Evolutionary conservation across 2,329 filamentous ascomycete genomes (phyloP).

Genomic region (Orbilia blumenaviensis): DNA sequence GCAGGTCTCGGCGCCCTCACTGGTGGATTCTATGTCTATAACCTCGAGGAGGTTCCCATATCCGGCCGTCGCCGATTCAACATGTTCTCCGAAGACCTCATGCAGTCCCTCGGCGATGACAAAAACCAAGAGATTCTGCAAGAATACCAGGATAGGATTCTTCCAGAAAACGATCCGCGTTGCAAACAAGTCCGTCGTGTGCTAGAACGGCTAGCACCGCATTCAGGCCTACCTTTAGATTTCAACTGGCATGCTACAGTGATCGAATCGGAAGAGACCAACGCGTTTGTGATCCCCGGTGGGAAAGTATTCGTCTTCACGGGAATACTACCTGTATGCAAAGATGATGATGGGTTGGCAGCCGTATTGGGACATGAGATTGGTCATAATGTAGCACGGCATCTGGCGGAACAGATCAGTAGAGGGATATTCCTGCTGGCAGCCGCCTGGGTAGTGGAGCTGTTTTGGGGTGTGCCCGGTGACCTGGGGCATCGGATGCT

Average conservation of each 20-base stretch:
- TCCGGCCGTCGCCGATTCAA: slow-evolving; percentile 79
- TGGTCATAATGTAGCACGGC: slow-evolving; percentile 77
- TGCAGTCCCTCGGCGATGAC: slow-evolving; percentile 66
- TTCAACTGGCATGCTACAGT: slow-evolving; percentile 76
- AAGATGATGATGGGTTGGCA: slow-evolving; percentile 74
- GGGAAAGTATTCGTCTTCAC: slow-evolving; percentile 83
- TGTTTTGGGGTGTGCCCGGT: slow-evolving; percentile 58
- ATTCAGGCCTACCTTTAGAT: slow-evolving; percentile 69
- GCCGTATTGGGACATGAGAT: slow-evolving; percentile 83
- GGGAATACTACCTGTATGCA: slow-evolving; percentile 74
- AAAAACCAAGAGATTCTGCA: slow-evolving; percentile 69
- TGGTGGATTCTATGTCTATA: slow-evolving; percentile 71
- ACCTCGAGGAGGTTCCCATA: slow-evolving; percentile 77
- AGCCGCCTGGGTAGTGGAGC: slow-evolving; percentile 60
- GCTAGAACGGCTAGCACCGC: slow-evolving; percentile 73
- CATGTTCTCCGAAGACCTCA: slow-evolving; percentile 68
- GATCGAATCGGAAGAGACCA: slow-evolving; percentile 73
- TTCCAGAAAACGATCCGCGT: slow-evolving; percentile 70
- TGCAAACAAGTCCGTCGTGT: slow-evolving; percentile 70
- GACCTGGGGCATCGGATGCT: slow-evolving; percentile 65
- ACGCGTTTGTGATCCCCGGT: slow-evolving; percentile 80
- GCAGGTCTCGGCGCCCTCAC: slow-evolving; percentile 27
- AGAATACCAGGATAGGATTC: slow-evolving; percentile 66
- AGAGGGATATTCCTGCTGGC: slow-evolving; percentile 61
- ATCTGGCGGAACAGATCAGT: slow-evolving; percentile 72